Evolutionary conservation across 2,329 filamentous ascomycete species (phyloP), one percentile per base, ranked within the genome.

Genomic region (Tolypocladium sp.): DNA sequence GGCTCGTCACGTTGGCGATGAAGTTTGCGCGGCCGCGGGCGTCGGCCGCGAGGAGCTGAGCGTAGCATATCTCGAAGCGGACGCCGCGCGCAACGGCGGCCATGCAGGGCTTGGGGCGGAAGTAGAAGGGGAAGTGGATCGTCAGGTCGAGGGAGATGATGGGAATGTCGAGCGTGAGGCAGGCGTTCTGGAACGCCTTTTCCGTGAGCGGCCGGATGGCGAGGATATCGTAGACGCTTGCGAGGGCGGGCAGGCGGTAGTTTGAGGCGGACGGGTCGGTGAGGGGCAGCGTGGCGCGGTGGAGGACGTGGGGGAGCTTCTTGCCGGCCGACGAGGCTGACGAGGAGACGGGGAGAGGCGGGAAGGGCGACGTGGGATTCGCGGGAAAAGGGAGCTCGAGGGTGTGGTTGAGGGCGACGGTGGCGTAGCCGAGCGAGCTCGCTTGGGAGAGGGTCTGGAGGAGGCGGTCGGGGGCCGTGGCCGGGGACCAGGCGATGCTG

Each of bases 91-190:
- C 77, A 35, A 97, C 83, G 56, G 93, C 94, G 37, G 90, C 86
- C 76, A 91, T 90, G 65, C 94, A 85, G 57, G 89, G 88, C 73
- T 93, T 94, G 65, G 91, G 91, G 66, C 91, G 91, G 75, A 97
- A 91, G 75, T 90, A 85, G 72, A 89, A 96, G 53, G 85, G 84
- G 55, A 90, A 84, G 51, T 88, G 86, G 64, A 84, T 77, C 1
- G 89, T 86, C 59, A 97, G 79, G 77, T 99, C 94, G 57, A 99
- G 83, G 8, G 90, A 93, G 72, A 99, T 94, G 69, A 99, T 79
- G 64, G 90, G 88, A 65, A 91, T 87, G 67, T 90, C 81, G 59
- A 94, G 82, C 59, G 79, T 85, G 56, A 85, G 81, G 74, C 94
- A 97, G 59, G 92, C 91, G 67, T 90, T 88, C 59, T 89, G 81